phyloP scores from a whole-genome alignment of 1,284 basidiomycete species.

The Cryptococcus jaspeensis region DNA sequence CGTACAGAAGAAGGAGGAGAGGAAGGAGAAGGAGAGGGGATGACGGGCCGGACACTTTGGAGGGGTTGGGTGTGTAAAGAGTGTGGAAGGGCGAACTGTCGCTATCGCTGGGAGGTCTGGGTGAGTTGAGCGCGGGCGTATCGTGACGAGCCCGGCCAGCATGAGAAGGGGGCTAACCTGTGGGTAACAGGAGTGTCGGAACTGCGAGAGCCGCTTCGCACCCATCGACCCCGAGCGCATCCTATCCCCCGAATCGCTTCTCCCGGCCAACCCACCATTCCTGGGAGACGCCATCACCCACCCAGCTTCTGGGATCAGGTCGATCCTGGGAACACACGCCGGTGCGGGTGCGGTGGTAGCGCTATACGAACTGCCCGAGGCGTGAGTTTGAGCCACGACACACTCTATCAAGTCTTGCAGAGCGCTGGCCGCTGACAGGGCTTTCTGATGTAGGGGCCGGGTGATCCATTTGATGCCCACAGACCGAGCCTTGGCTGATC shows the following conservation, averaged over 20 bases:
- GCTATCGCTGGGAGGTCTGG: slow-evolving; percentile 44
- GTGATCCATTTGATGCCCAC: slow-evolving; percentile 35
- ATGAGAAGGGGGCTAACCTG: too few species aligned
- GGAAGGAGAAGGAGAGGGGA: slow-evolving; percentile 3
- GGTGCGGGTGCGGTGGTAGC: slow-evolving; percentile 1
- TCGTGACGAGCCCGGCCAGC: neutral
- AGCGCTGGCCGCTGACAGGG: too few species aligned
- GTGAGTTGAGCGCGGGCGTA: slow-evolving; percentile 14
- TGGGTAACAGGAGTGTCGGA: slow-evolving; percentile 23
- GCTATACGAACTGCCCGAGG: slow-evolving; percentile 16
- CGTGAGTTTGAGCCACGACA: slow-evolving; percentile 5
- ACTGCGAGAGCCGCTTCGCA: slow-evolving; percentile 15
- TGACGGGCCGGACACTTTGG: slow-evolving; percentile 28
- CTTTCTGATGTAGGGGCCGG: too few species aligned
- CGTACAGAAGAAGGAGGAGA: slow-evolving; percentile 5
- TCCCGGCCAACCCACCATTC: slow-evolving; percentile 1
- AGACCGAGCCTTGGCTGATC: slow-evolving; percentile 14
- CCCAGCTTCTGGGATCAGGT: slow-evolving; percentile 7
- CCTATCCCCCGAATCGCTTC: neutral
- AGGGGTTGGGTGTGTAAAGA: slow-evolving; percentile 39
- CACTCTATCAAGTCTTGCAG: neutral
- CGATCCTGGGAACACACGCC: neutral
- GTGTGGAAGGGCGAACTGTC: slow-evolving; percentile 45
- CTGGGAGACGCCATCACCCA: slow-evolving; percentile 18
- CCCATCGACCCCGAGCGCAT: slow-evolving; percentile 16